Percentiles rank a stretch among this genome's conserved stretches.
Conservation (phyloP, 768 basidiomycete species). For the Trametes maxima region DNA sequence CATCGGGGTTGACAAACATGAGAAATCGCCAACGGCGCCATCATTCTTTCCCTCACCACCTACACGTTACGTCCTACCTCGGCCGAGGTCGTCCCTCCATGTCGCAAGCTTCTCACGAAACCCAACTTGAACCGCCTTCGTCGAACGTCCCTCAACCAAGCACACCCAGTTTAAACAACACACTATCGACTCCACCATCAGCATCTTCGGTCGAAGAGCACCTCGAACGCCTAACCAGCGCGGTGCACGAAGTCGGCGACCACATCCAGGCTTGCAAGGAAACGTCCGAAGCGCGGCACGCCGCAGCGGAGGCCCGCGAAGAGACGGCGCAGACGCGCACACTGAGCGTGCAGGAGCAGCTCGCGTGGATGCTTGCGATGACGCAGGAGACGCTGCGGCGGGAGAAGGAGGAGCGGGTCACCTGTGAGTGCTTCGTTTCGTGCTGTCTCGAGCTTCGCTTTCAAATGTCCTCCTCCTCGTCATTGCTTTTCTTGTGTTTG, state of each 20-base stretch:
- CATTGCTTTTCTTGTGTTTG: too few relatives aligned
- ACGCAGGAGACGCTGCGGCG: slow-evolving; percentile 4
- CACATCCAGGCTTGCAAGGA: slow-evolving; percentile 1
- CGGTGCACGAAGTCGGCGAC: slow-evolving; percentile 9
- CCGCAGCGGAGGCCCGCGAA: not conserved
- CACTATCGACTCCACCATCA: not conserved
- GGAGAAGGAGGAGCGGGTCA: slow-evolving; percentile 1
- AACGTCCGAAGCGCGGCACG: slow-evolving; percentile 9
- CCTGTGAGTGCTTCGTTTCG: not conserved
- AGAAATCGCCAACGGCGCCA: not conserved
- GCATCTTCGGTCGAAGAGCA: slow-evolving; percentile 10
- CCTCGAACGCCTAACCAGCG: slow-evolving; percentile 12
- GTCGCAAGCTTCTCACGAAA: too few relatives aligned
- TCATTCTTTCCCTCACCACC: not conserved
- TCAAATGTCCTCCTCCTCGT: too few relatives aligned
- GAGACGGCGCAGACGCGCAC: slow-evolving; percentile 1
- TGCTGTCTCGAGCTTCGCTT: not conserved
- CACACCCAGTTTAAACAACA: not conserved
- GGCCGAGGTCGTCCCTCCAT: too few relatives aligned
- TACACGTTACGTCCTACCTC: not conserved
- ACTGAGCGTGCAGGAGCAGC: slow-evolving; percentile 8
- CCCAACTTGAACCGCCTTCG: not conserved
- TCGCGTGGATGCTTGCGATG: slow-evolving; percentile 11
- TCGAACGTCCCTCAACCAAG: not conserved
- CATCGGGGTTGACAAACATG: not conserved